Evolutionary conservation across 305 asterid genomes (phyloP).

Genomic region (Andrographis paniculata): DNA sequence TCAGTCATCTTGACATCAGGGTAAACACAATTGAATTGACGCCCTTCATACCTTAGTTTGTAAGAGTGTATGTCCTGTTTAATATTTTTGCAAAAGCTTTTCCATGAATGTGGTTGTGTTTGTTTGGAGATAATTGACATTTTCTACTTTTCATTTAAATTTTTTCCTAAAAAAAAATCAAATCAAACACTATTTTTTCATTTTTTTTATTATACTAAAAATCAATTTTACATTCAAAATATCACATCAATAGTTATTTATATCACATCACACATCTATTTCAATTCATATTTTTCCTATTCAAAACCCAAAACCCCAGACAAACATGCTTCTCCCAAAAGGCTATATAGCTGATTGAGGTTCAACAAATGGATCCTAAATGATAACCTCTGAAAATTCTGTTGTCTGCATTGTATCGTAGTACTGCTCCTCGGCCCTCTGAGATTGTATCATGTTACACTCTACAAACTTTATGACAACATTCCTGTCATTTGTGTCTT

Average conservation of each 20-base stretch:
- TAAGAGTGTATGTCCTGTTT: constrained; percentile 9
- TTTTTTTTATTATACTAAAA: no score
- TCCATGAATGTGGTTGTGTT: constrained; percentile 2
- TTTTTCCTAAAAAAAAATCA: no score
- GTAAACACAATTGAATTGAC: constrained; percentile 33
- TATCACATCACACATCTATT: no score
- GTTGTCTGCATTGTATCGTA: constrained; percentile 7
- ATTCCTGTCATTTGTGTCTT: background rate
- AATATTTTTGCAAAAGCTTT: constrained; percentile 4
- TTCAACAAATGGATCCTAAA: constrained; percentile 11
- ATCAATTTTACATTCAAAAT: no score
- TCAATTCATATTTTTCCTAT: constrained; percentile 7
- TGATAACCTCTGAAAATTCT: constrained; percentile 9
- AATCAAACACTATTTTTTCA: no score
- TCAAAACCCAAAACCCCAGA: no score
- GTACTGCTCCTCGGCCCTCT: constrained; percentile 13
- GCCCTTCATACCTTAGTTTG: constrained; percentile 8
- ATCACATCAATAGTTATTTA: no score
- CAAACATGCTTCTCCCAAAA: no score
- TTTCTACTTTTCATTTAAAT: no score
- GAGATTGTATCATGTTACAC: constrained; percentile 1
- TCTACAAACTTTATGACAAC: constrained; percentile 1
- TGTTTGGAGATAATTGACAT: no score
- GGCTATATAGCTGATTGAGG: constrained; percentile 2
- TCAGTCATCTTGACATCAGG: constrained; percentile 96